Base-by-base conservation (phyloP, 2,329 filamentous ascomycete species). In the Penicillium sp. region DNA sequence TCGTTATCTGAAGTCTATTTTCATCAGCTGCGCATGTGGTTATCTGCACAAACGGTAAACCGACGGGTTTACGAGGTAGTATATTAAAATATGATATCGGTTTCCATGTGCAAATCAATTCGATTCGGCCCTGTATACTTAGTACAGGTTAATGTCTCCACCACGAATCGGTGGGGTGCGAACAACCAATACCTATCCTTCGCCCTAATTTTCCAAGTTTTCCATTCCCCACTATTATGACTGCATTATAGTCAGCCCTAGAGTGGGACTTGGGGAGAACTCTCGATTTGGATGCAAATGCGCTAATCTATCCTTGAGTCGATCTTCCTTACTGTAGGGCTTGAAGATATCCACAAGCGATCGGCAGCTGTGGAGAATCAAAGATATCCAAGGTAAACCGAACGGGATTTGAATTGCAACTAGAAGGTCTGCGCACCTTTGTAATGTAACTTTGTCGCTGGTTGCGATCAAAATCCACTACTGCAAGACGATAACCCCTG, bases 361-460 rank as follows among this genome's bases (percentile, higher is more conserved):
- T 22, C 37, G 37, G 19, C 19, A 19, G 14, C 4, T 41, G 10
- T 10, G 19, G 11, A 41, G 37, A 19, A 41, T 37, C 4, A 14
- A 43, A 26, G 22, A 9, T 14, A 21, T 14, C 14, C 5, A 10
- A 33, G 11, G 24, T 53, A 24, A 14, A 51, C 8, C 41, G 37
- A 57, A 53, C 52, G 50, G 58, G n/a, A 56, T 66, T 63, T 48
- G 8, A 35, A 58, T 61, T 24, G 7, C 43, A 53, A 43, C 62
- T n/a, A 33, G 26, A 33, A 29, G 41, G 53, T 47, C 58, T 52
- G 52, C 60, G 60, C 31, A 59, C 24, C 39, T 39, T 35, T 59
- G 57, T 49, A 49, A 54, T 62, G 57, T 48, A 55, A 60, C 59
- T 14, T 47, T 44, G 16, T 44, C 43, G 35, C 50, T 43, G 43